Evolutionary conservation across 108 stramenopile genomes (phyloP), one percentile per base, ranked within the genome.

Genomic region (Schizochytrium sp.): DNA sequence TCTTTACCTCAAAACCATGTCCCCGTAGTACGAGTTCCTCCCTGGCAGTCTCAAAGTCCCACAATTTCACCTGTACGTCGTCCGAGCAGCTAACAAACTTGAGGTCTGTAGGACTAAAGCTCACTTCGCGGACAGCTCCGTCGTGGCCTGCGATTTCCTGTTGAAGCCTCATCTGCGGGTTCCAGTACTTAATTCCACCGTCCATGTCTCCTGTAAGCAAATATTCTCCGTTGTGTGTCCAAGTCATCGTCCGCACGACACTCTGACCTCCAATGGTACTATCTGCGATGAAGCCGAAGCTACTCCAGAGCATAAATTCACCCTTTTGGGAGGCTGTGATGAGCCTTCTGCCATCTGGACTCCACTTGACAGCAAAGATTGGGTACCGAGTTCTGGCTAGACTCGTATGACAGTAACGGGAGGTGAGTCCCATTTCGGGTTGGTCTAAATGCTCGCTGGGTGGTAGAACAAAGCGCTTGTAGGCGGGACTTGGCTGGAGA

Each of bases 1-100:
- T 50, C 90, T 98, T 98, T 87, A 98, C 97, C 90, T 98, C 98
- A 97, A 97, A 98, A 45, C 97, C 97, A 90, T 98, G 98, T 46
- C 97, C 98, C 88, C 96, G 95, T 61, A 98, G 88, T 4, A 94
- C 91, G 59, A 95, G 88, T 89, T 96, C 96, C 89, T 97, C 95
- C 3, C 92, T 88, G 61, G 91, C 91, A 0, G 92, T 88, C 47
- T 95, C 96, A 96, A 97, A 98, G 91, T 98, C 98, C 96, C 96
- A 98, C 46, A 98, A 90, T 42, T 96, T 91, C n/a, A 97, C 96
- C 3, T 96, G 95, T 4, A 96, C 94, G 93, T 98, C 98, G 89
- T 98, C 98, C 3, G 97, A 96, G 92, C 96, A 97, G 46, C 94
- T 94, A 3, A 95, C 97, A 91, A 98, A 99, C 90, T 98, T 98